Conservation (phyloP, 1,284 basidiomycete species). For the Athelia sp. region DNA sequence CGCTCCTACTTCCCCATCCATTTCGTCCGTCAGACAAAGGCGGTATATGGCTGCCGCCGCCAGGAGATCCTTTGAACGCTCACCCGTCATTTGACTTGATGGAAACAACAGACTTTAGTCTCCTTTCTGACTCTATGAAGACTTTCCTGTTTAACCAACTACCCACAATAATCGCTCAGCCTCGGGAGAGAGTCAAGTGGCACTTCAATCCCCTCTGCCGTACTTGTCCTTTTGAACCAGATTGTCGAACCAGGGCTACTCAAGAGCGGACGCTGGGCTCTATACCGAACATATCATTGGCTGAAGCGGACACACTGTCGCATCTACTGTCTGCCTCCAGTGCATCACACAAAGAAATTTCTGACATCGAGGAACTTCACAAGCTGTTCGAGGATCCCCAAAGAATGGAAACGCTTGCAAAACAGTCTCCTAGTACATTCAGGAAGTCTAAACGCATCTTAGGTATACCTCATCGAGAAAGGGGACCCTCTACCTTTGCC, state of each 20-base stretch:
- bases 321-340: slow-evolving; percentile 29
- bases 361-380: slow-evolving; percentile 35
- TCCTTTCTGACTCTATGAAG: slow-evolving; percentile 32
- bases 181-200: slow-evolving; percentile 32
- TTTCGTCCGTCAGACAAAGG: slow-evolving; percentile 29
- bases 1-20: slow-evolving; percentile 28
- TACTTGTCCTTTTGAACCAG: slow-evolving; percentile 33
- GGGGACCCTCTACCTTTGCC: slow-evolving; percentile 2
- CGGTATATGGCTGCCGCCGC: slow-evolving; percentile 40
- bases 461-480: slow-evolving; percentile 27
- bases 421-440: slow-evolving; percentile 36
- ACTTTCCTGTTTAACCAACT: slow-evolving; percentile 34
- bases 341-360: slow-evolving; percentile 1
- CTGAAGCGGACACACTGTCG: slow-evolving; percentile 31
- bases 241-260: slow-evolving; percentile 31
- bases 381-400: slow-evolving; percentile 25
- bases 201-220: slow-evolving; percentile 42
- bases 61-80: slow-evolving; percentile 25
- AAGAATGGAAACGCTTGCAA: slow-evolving; percentile 33
- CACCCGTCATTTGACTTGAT: slow-evolving; percentile 32
- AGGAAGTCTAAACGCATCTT: slow-evolving; percentile 38
- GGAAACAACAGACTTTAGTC: slow-evolving; percentile 29
- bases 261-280: slow-evolving; percentile 31
- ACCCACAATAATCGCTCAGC: slow-evolving; percentile 29
- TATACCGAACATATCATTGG: slow-evolving; percentile 40